These are phyloP conservation scores for Tuber brumale DNA, from an alignment of 495 filamentous ascomycete species.

Conservation along the genomic window DNA sequence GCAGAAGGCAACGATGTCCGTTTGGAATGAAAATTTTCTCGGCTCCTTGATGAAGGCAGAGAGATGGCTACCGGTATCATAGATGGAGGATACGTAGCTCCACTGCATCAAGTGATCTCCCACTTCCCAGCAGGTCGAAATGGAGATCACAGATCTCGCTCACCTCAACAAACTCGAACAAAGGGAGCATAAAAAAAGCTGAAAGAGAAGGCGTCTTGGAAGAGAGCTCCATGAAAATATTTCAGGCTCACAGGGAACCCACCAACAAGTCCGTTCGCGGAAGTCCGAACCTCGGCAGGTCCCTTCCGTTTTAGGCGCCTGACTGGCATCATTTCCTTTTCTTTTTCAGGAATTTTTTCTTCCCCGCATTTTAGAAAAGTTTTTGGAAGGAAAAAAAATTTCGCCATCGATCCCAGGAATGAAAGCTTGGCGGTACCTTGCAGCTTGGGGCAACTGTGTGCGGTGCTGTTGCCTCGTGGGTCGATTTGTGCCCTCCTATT, in stretches of 20 bases:
- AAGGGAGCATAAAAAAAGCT: background rate
- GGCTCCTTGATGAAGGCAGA: background rate
- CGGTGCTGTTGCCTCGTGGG: background rate
- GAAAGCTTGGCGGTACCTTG: background rate
- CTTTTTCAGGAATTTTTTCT: background rate
- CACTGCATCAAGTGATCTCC: slow-evolving; percentile 31
- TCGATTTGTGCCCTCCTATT: background rate
- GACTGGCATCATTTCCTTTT: background rate
- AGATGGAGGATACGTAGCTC: background rate
- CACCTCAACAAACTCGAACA: background rate
- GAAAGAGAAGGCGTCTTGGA: background rate
- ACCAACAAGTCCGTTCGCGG: background rate
- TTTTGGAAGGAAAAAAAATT: slow-evolving; percentile 4
- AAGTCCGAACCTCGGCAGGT: background rate
- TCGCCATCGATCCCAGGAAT: background rate
- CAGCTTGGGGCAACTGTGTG: slow-evolving; percentile 3
- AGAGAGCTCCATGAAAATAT: background rate
- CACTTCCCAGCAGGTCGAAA: background rate
- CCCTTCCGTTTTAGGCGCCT: background rate
- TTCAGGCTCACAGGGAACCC: background rate
- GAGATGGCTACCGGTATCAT: background rate
- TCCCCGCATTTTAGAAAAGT: background rate
- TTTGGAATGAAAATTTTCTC: background rate
- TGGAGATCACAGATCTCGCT: background rate
- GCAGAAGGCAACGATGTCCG: background rate